Conservation (phyloP, 306 rosid genomes). For the Sicyos baderoa region DNA sequence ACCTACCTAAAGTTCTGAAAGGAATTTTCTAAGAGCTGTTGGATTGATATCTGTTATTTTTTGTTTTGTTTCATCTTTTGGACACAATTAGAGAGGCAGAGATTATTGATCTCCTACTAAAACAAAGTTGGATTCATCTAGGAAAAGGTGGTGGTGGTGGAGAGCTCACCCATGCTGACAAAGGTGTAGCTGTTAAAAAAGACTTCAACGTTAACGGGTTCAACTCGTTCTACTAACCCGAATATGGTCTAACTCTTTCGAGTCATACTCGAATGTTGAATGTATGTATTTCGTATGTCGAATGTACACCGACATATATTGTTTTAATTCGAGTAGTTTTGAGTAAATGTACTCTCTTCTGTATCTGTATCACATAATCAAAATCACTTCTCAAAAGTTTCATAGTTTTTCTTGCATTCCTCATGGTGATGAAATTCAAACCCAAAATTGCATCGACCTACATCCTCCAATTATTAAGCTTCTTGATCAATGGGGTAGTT, state of each 20-base stretch:
- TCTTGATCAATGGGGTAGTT: neutral
- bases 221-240: constrained; percentile 21
- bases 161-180: constrained; percentile 8
- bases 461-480: neutral
- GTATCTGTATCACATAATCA: constrained; percentile 12
- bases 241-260: neutral
- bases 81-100: constrained; percentile 12
- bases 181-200: constrained; percentile 40
- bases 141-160: constrained; percentile 11
- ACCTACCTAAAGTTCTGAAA: neutral
- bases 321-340: neutral
- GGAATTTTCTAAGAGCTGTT: neutral
- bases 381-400: neutral
- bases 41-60: neutral
- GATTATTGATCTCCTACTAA: constrained; percentile 24
- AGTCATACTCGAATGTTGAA: neutral
- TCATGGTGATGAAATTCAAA: neutral
- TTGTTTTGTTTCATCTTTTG: neutral
- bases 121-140: constrained; percentile 19
- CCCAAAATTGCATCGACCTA: neutral
- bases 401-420: neutral
- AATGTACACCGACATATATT: neutral
- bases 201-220: constrained; percentile 57
- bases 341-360: neutral
- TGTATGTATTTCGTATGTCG: neutral